A percentile compares a stretch with the other conserved stretches of the same genome.
Evolutionary conservation across 768 basidiomycete genomes (phyloP).

Genomic region (Suillus bovinus): DNA sequence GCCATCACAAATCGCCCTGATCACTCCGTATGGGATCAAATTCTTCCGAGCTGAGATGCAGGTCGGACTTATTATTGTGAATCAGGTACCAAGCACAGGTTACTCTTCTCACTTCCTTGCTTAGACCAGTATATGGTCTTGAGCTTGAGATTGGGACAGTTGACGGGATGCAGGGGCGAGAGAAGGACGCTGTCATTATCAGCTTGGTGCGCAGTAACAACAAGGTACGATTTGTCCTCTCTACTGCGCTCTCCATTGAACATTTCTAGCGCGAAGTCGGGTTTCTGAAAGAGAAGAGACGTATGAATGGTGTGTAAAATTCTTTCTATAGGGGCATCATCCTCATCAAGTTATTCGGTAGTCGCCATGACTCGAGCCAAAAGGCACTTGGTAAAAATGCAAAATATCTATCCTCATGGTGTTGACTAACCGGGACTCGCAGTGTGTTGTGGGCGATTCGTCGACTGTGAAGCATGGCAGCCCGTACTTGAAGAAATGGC

Average conservation of each 20-base stretch:
- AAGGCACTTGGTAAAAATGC: conserved; percentile 73
- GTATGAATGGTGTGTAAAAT: conserved; percentile 72
- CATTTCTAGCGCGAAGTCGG: conserved; percentile 77
- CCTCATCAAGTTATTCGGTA: conserved; percentile 25
- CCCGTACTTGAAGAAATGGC: conserved; percentile 84
- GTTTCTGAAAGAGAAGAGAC: conserved; percentile 88
- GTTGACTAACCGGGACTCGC: background rate
- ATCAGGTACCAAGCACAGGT: conserved; percentile 93
- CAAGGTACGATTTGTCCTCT: conserved; percentile 43
- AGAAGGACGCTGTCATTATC: conserved; percentile 92
- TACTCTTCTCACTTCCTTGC: conserved; percentile 71
- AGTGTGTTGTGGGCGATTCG: conserved; percentile 95
- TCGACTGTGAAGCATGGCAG: conserved; percentile 87
- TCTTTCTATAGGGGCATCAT: background rate
- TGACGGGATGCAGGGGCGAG: conserved; percentile 96
- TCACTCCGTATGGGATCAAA: conserved; percentile 68
- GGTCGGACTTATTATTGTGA: background rate
- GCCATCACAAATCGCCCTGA: conserved; percentile 78
- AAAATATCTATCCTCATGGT: background rate
- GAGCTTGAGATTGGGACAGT: conserved; percentile 90
- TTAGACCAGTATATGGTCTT: conserved; percentile 68
- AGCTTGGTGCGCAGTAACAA: conserved; percentile 92
- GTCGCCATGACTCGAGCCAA: conserved; percentile 93
- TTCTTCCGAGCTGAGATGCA: background rate
- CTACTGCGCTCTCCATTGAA: conserved; percentile 10